phyloP scores from a whole-genome alignment of 2,329 filamentous ascomycete species.

The Thielaviopsis punctulata region DNA sequence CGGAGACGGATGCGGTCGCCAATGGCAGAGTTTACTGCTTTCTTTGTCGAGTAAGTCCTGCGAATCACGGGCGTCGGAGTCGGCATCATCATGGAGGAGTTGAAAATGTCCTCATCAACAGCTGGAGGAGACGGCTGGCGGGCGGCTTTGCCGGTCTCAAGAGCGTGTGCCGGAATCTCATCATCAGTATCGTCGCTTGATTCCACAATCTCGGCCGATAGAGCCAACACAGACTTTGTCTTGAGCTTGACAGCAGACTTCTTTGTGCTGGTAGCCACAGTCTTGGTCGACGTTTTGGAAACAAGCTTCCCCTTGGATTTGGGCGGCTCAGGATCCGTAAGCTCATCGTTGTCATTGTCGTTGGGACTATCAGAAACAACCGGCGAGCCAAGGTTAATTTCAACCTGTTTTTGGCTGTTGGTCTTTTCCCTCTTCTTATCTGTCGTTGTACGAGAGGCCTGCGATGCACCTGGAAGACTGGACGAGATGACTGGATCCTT shows the following conservation, averaged over 20 bases:
- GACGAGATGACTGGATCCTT: neutral
- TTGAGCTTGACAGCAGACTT: neutral
- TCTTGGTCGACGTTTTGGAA: neutral
- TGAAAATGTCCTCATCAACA: neutral
- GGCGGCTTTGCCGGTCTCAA: neutral
- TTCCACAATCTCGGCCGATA: slow-evolving; percentile 11
- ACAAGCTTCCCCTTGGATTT: neutral
- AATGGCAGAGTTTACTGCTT: neutral
- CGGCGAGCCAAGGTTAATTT: neutral
- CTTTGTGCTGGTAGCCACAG: neutral
- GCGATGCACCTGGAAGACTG: neutral
- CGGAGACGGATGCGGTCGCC: neutral
- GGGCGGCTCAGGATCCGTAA: neutral
- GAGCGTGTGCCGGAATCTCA: neutral
- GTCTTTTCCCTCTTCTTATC: neutral
- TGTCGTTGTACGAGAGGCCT: neutral
- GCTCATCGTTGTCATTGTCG: neutral
- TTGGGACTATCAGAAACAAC: neutral
- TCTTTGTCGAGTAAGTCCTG: neutral
- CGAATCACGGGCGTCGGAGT: neutral
- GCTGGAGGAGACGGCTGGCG: neutral
- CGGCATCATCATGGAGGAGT: neutral
- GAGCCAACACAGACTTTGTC: neutral
- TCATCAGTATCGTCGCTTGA: slow-evolving; percentile 8
- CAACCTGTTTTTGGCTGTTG: neutral